Base-by-base conservation (phyloP, 257 asterid species). In the Fraxinus excelsior region DNA sequence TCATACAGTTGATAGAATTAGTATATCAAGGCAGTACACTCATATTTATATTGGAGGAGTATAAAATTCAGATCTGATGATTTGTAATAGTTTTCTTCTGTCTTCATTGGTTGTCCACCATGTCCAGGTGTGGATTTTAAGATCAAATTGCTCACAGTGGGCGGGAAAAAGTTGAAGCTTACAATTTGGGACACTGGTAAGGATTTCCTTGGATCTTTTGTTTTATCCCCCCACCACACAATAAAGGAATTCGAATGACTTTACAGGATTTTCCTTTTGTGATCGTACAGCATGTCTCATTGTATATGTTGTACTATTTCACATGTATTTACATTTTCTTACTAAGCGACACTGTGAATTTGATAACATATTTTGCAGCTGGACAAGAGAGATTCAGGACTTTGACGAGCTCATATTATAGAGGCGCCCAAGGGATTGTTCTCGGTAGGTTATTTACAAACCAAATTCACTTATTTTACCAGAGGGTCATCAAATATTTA, bases 361-460 rank as follows among this genome's bases (percentile, higher is more conserved):
- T 76, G 64, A n/a, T 66, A 62, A 29, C 73, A 21, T 77, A 68
- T 77, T 69, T 64, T 85, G 83, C 95, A 90, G 97, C 98, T 83
- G 98, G 98, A 81, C 98, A 90, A 82, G 98, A 94, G 84, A 90
- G 93, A 86, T 94, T 94, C 88, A 88, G 96, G 87, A 91, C 88
- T 53, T 78, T 87, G 71, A 87, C 88, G 13, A 87, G 88, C 81
- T 87, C 89, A 42, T 87, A 85, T 74, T 87, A 81, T 21, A 85
- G 91, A 83, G 91, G 91, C 46, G 91, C 91, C 31, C 91, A 87
- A 37, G 91, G 88, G 37, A 87, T 87, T 74, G 51, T 76, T 28
- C 80, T 76, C 11, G 77, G 77, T 74, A 58, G 80, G 97, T 65
- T 38, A 66, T 16, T 70, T 44, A 67, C 65, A 25, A 70, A 81